phyloP scores from a whole-genome alignment of 1,284 basidiomycete genomes.

The Flammula alnicola region DNA sequence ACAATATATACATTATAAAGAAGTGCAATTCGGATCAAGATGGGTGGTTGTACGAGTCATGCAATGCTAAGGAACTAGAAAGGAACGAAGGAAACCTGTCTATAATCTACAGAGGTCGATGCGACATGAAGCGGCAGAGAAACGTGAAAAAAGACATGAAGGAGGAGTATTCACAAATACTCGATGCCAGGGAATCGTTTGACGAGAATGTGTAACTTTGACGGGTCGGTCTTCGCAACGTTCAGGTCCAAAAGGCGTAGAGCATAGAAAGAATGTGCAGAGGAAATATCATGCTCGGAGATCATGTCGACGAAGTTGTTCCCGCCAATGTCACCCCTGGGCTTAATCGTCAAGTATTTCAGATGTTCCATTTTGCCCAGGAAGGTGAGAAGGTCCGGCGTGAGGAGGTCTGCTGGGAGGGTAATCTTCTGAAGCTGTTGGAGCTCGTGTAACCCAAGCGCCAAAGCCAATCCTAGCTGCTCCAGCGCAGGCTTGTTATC shows the following conservation, averaged over 20 bases:
- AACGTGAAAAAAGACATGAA: no score
- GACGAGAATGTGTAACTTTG: background rate
- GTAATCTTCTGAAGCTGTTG: background rate
- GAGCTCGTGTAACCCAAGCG: background rate
- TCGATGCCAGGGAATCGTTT: background rate
- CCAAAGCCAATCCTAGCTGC: background rate
- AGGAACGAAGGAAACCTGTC: background rate
- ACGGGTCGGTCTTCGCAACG: background rate
- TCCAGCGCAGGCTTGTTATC: no score
- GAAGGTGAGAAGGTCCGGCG: background rate
- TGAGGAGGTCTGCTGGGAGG: background rate
- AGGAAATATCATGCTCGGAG: background rate
- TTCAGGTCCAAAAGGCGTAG: slow-evolving; percentile 1
- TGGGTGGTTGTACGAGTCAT: background rate
- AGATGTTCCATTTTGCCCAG: slow-evolving; percentile 1
- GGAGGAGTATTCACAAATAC: background rate
- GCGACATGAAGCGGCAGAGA: no score
- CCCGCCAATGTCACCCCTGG: background rate
- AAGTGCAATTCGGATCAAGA: no score
- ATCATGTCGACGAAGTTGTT: background rate
- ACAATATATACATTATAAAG: no score
- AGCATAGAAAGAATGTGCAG: background rate
- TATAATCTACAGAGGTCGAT: no score
- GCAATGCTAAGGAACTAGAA: background rate
- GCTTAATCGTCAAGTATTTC: background rate